A percentile compares a stretch with the other conserved stretches of the same genome.
Evolutionary conservation across 1,139 yeast genomes (phyloP).

Genomic region (Neolecta irregularis): DNA sequence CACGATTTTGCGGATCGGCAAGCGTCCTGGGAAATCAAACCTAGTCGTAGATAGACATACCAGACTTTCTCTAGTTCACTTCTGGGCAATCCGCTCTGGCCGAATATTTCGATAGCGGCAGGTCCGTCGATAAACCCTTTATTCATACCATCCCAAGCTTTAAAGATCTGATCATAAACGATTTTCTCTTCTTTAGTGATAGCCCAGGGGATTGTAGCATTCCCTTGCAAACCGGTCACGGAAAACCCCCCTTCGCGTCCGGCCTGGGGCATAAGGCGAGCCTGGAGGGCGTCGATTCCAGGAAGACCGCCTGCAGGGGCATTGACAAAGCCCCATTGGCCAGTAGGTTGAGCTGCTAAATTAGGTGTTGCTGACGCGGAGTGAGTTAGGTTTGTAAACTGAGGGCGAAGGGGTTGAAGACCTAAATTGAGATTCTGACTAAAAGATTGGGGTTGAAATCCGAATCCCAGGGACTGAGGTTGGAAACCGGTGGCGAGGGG

Average conservation of each 20-base stretch:
- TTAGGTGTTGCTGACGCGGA: slow-evolving; percentile 18
- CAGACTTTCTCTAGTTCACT: slow-evolving; percentile 78
- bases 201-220: slow-evolving; percentile 41
- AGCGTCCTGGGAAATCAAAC: slow-evolving; percentile 43
- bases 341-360: slow-evolving; percentile 36
- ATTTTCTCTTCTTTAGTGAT: slow-evolving; percentile 74
- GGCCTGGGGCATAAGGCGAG: slow-evolving; percentile 53
- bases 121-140: slow-evolving; percentile 65
- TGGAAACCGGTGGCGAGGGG: slow-evolving; percentile 27
- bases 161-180: slow-evolving; percentile 73
- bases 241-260: slow-evolving; percentile 30
- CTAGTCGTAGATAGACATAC: slow-evolving; percentile 21
- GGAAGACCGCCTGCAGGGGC: slow-evolving; percentile 40
- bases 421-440: slow-evolving; percentile 28
- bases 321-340: slow-evolving; percentile 69
- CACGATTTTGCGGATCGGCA: slow-evolving; percentile 79
- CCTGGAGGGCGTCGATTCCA: slow-evolving; percentile 59
- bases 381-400: slow-evolving; percentile 22
- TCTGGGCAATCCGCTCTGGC: slow-evolving; percentile 77
- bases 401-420: slow-evolving; percentile 18
- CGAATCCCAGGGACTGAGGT: slow-evolving; percentile 31
- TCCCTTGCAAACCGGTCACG: slow-evolving; percentile 22
- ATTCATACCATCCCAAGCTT: slow-evolving; percentile 63
- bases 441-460: no score
- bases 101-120: slow-evolving; percentile 71